Percentiles rank a stretch among this genome's conserved stretches.
These are phyloP conservation scores for Acacia concinna DNA, from an alignment of 331 rosid genomes.

Conservation along the genomic window DNA sequence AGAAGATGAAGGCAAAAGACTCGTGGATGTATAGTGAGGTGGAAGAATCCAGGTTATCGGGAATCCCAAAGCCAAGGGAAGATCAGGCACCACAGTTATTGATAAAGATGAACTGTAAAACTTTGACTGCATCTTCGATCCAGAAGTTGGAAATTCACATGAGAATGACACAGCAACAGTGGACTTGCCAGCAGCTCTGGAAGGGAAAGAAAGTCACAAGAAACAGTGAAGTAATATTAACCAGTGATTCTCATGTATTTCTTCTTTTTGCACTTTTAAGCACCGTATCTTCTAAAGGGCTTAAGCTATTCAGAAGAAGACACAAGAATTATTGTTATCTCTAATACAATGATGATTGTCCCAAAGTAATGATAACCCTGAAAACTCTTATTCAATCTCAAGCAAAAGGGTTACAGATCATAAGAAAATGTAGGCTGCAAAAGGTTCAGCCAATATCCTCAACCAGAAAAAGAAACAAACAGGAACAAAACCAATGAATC, in stretches of 20 bases:
- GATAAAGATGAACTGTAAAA: slow-evolving; percentile 70
- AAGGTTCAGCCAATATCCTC: background rate
- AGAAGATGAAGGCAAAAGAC: slow-evolving; percentile 62
- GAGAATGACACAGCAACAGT: slow-evolving; percentile 67
- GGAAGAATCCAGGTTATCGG: slow-evolving; percentile 97
- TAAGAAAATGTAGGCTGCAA: background rate
- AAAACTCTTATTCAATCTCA: background rate
- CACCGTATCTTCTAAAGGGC: background rate
- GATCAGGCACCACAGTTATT: slow-evolving; percentile 78
- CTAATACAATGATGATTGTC: background rate
- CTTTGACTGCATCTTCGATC: slow-evolving; percentile 45
- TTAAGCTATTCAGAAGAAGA: background rate
- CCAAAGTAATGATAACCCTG: background rate
- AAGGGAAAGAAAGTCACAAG: background rate
- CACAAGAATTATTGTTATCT: background rate
- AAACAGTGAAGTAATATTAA: background rate
- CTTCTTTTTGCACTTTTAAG: background rate
- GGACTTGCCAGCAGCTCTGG: slow-evolving; percentile 88
- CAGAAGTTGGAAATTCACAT: slow-evolving; percentile 62
- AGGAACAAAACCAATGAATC: background rate
- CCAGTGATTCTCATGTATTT: background rate
- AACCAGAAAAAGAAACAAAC: background rate
- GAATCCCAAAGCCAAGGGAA: slow-evolving; percentile 82
- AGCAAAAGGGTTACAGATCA: background rate
- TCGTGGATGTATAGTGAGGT: slow-evolving; percentile 73